phyloP scores from a whole-genome alignment of 805 yeast genomes.

The Phaffomyces antillensis region DNA sequence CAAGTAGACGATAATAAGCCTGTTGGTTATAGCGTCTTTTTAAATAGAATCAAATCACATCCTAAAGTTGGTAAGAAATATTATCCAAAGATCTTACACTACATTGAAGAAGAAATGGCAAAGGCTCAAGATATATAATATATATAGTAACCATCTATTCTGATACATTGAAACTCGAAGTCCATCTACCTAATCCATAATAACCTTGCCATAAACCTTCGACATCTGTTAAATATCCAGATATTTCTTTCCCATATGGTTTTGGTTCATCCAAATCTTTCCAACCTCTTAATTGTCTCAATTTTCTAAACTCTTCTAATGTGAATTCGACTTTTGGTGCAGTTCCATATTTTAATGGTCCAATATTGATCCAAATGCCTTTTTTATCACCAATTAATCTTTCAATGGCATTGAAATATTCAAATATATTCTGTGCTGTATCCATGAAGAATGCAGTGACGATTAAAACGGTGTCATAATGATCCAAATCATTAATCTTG shows the following conservation, averaged over 20 bases:
- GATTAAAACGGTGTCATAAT: slow-evolving; percentile 43
- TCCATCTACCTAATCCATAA: slow-evolving; percentile 42
- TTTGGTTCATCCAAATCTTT: slow-evolving; percentile 30
- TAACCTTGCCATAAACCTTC: slow-evolving; percentile 71
- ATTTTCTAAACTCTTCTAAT: slow-evolving; percentile 53
- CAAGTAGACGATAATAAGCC: slow-evolving; percentile 27
- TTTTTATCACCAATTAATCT: slow-evolving; percentile 34
- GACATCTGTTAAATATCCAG: slow-evolving; percentile 62
- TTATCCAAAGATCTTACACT: slow-evolving; percentile 35
- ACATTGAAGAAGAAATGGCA: slow-evolving; percentile 22
- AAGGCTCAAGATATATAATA: slow-evolving; percentile 43
- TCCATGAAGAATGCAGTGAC: slow-evolving; percentile 78
- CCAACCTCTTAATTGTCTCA: slow-evolving; percentile 64
- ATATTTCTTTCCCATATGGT: slow-evolving; percentile 27
- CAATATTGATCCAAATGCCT: slow-evolving; percentile 81
- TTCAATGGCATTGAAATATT: slow-evolving; percentile 63
- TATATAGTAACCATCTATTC: no score
- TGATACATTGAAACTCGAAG: no score
- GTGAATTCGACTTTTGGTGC: slow-evolving; percentile 72
- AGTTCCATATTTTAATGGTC: slow-evolving; percentile 90
- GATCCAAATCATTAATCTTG: slow-evolving; percentile 22
- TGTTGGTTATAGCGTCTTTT: slow-evolving; percentile 39
- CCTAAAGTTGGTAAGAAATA: slow-evolving; percentile 41
- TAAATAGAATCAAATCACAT: slow-evolving; percentile 41
- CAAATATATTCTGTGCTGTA: slow-evolving; percentile 82